phyloP scores from a whole-genome alignment of 305 asterid genomes.

The Andrographis paniculata region DNA sequence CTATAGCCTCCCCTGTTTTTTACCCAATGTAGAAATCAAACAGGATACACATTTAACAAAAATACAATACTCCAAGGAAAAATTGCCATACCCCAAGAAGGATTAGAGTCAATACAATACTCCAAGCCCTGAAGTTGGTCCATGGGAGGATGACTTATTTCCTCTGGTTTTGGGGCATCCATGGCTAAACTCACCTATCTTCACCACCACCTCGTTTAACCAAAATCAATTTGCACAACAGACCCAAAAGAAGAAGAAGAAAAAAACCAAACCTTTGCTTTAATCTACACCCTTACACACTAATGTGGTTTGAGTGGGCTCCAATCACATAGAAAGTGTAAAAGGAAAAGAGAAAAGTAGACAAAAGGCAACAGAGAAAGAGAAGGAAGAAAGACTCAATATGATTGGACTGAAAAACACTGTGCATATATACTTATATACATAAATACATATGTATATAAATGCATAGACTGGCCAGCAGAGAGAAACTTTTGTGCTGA shows the following conservation, averaged over 20 bases:
- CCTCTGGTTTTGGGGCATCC: slow-evolving; percentile 90
- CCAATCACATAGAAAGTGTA: slow-evolving; percentile 24
- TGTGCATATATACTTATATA: background rate
- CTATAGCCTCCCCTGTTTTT: slow-evolving; percentile 74
- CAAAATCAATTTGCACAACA: slow-evolving; percentile 12
- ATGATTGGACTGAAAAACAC: slow-evolving; percentile 31
- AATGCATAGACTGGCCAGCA: slow-evolving; percentile 20
- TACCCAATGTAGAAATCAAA: slow-evolving; percentile 6
- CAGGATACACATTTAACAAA: background rate
- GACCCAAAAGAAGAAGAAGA: slow-evolving; percentile 1
- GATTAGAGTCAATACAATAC: slow-evolving; percentile 97
- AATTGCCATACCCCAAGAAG: slow-evolving; percentile 73
- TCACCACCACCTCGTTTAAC: no score
- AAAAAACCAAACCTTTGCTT: slow-evolving; percentile 13
- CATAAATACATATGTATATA: slow-evolving; percentile 15
- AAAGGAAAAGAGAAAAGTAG: slow-evolving; percentile 26
- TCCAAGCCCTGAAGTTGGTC: slow-evolving; percentile 98
- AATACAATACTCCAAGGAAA: background rate
- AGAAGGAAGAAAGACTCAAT: slow-evolving; percentile 26
- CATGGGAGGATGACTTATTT: slow-evolving; percentile 86
- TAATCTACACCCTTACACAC: slow-evolving; percentile 3
- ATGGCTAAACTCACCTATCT: slow-evolving; percentile 23
- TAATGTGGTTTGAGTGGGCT: slow-evolving; percentile 25
- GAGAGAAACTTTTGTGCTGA: slow-evolving; percentile 3
- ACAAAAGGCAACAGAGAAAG: slow-evolving; percentile 27